Conservation (phyloP, 495 filamentous ascomycete species). For the Oidiodendron maius region DNA sequence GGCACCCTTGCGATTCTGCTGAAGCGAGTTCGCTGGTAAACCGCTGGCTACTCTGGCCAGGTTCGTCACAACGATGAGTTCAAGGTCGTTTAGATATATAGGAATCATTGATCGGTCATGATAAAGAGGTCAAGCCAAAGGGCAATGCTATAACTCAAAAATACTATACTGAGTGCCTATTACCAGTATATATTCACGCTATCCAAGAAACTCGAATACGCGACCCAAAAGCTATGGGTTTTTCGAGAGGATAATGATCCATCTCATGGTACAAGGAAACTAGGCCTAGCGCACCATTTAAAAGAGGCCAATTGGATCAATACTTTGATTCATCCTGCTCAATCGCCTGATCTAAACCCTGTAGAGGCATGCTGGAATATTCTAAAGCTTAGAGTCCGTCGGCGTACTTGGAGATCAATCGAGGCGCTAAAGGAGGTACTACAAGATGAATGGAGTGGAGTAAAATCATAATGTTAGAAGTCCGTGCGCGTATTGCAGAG, state of each 20-base stretch:
- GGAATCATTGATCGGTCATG: no score
- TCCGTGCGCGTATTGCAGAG: neutral
- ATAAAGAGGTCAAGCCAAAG: no score
- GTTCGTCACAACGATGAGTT: no score
- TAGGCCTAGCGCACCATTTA: neutral
- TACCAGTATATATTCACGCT: neutral
- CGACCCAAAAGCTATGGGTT: neutral
- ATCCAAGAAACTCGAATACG: neutral
- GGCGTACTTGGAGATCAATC: neutral
- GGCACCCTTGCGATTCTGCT: no score
- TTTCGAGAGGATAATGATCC: conserved; percentile 1
- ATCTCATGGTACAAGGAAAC: neutral
- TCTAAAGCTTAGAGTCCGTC: neutral
- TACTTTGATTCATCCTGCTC: neutral
- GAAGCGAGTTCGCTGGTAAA: no score
- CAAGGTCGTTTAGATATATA: no score
- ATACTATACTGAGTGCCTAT: neutral
- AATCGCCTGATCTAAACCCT: conserved; percentile 5
- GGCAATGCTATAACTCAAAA: no score
- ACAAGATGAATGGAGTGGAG: neutral
- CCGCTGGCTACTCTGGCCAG: no score
- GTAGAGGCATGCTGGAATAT: no score
- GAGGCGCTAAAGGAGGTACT: neutral
- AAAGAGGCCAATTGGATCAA: conserved; percentile 1
- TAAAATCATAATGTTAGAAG: no score